Conservation (phyloP, 306 rosid genomes). For the Aeschynomene evenia region DNA sequence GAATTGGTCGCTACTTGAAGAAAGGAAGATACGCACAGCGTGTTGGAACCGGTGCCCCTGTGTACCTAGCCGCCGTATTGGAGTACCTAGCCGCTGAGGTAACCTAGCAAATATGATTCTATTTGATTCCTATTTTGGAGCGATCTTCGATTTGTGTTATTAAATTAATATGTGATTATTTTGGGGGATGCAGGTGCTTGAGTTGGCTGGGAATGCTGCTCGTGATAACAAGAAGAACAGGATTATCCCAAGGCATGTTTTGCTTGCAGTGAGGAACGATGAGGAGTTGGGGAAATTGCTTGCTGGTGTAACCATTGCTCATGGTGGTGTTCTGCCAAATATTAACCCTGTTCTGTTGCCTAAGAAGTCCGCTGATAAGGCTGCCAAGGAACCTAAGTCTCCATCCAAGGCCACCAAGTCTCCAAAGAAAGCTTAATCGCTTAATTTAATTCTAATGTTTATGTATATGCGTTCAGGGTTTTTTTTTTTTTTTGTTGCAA, state of each 20-base stretch:
- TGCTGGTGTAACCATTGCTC: conserved; percentile 75
- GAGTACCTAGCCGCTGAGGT: conserved; percentile 72
- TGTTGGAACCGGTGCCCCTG: conserved; percentile 52
- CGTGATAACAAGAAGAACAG: conserved; percentile 79
- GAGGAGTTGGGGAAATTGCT: conserved; percentile 80
- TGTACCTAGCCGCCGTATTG: conserved; percentile 60
- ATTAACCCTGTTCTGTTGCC: conserved; percentile 80
- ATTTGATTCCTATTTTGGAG: too few relatives aligned
- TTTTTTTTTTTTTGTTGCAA: too few relatives aligned
- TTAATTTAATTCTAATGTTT: not conserved
- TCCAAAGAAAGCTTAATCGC: conserved; percentile 55
- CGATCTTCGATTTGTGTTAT: too few relatives aligned
- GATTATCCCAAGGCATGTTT: conserved; percentile 65
- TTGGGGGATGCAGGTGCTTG: conserved; percentile 51
- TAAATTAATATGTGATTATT: too few relatives aligned
- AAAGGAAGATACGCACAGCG: conserved; percentile 64
- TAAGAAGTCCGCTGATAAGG: conserved; percentile 46
- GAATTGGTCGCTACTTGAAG: conserved; percentile 56
- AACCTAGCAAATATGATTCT: not conserved
- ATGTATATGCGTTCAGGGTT: too few relatives aligned
- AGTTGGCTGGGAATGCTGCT: conserved; percentile 89
- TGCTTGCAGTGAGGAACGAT: conserved; percentile 73
- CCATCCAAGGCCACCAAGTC: conserved; percentile 64
- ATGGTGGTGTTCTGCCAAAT: conserved; percentile 86
- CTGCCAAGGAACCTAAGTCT: conserved; percentile 52